Evolutionary conservation across 495 filamentous ascomycete species (phyloP).

Genomic region (Hyaloscypha variabilis): DNA sequence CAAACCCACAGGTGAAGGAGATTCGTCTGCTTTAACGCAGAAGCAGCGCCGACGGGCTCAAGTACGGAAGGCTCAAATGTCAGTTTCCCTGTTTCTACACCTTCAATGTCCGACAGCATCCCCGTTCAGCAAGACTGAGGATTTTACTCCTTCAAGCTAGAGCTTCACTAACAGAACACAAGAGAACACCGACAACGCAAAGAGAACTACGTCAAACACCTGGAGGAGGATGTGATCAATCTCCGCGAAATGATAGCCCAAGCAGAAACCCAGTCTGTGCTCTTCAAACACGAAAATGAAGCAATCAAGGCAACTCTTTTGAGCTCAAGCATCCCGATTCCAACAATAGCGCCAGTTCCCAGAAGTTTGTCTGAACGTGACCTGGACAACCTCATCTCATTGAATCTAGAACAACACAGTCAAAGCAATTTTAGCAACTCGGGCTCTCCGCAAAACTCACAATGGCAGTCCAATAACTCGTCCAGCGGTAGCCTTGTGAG

Average conservation of each 20-base stretch:
- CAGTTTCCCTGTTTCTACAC: too few relatives aligned
- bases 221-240: conserved; percentile 48
- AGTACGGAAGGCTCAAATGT: conserved; percentile 52
- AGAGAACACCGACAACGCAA: conserved; percentile 54
- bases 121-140: neutral
- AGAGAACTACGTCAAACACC: conserved; percentile 51
- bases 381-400: neutral
- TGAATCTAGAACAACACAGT: neutral
- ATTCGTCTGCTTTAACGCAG: conserved; percentile 28
- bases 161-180: neutral
- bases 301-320: conserved; percentile 28
- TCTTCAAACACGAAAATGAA: conserved; percentile 42
- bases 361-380: neutral
- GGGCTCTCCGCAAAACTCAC: neutral
- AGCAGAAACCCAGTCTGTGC: conserved; percentile 32
- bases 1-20: conserved; percentile 13
- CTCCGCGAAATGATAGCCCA: conserved; percentile 46
- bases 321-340: conserved; percentile 7
- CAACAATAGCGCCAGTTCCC: neutral
- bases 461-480: conserved; percentile 12
- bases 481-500: conserved; percentile 13
- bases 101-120: too few relatives aligned
- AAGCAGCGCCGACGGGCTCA: conserved; percentile 47
- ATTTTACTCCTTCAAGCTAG: neutral
- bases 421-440: conserved; percentile 3